These are phyloP conservation scores for Citeromyces siamensis DNA, from an alignment of 1,139 yeast genomes.

Conservation along the genomic window DNA sequence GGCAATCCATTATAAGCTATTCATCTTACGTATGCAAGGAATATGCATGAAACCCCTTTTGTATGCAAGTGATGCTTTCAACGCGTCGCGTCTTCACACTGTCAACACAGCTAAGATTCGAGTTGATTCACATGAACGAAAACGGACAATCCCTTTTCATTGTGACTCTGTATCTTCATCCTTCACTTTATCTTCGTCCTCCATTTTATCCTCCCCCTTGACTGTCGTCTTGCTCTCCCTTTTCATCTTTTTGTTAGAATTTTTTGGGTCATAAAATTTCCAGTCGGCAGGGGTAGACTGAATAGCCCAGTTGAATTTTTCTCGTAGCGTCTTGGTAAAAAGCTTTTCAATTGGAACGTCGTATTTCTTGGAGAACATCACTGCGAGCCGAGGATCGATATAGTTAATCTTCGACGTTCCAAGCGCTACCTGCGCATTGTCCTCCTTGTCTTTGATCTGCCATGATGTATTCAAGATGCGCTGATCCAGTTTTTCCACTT, in stretches of 20 bases:
- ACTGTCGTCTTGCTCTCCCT: neutral
- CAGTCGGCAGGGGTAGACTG: slow-evolving; percentile 83
- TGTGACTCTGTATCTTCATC: too few species aligned
- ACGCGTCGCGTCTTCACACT: too few species aligned
- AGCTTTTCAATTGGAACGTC: slow-evolving; percentile 87
- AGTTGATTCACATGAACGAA: too few species aligned
- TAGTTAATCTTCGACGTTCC: slow-evolving; percentile 92
- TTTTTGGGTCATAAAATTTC: slow-evolving; percentile 39
- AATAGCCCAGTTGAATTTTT: slow-evolving; percentile 93
- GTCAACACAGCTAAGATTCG: too few species aligned
- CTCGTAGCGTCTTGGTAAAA: slow-evolving; percentile 82
- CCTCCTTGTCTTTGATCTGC: slow-evolving; percentile 85
- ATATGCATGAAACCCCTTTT: too few species aligned
- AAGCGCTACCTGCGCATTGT: slow-evolving; percentile 84
- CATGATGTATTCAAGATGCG: slow-evolving; percentile 58
- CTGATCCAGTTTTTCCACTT: slow-evolving; percentile 59
- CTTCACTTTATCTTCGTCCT: neutral
- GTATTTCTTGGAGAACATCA: slow-evolving; percentile 76
- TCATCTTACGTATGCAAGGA: too few species aligned
- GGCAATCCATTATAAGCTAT: too few species aligned
- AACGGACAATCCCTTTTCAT: too few species aligned
- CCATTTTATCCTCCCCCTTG: neutral
- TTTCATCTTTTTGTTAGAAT: slow-evolving; percentile 4
- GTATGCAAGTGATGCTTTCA: too few species aligned
- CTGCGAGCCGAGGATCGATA: slow-evolving; percentile 90